Conservation (phyloP, 345 rosid species). For the Euphorbia tirucalli region DNA sequence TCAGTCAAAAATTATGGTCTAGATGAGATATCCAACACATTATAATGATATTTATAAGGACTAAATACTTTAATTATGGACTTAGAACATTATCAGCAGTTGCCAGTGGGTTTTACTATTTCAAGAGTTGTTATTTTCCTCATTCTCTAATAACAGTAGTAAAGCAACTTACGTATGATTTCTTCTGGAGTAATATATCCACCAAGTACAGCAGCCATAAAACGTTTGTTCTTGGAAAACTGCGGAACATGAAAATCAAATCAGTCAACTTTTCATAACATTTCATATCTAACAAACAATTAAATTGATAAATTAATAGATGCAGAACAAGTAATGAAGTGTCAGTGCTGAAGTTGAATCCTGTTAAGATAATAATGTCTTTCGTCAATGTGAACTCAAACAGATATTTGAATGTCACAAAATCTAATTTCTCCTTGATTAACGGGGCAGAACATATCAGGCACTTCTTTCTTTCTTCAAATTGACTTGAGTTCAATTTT, state of each 20-base stretch:
- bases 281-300: background rate
- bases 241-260: slow-evolving; percentile 33
- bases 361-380: background rate
- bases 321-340: background rate
- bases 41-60: no score
- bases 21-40: no score
- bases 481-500: background rate
- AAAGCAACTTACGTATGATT: slow-evolving; percentile 72
- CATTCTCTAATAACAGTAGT: background rate
- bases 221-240: slow-evolving; percentile 86
- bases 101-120: background rate
- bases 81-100: slow-evolving; percentile 1
- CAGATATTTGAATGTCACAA: background rate
- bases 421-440: background rate
- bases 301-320: no score
- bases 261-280: background rate
- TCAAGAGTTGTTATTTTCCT: background rate
- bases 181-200: slow-evolving; percentile 74
- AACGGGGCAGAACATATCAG: background rate
- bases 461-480: background rate
- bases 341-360: background rate
- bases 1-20: background rate
- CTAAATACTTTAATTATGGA: background rate
- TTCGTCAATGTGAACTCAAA: background rate
- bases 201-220: slow-evolving; percentile 84